Evolutionary conservation across 139 green algal species (phyloP).

Genomic region (Chlamydomonas asymmetrica): DNA sequence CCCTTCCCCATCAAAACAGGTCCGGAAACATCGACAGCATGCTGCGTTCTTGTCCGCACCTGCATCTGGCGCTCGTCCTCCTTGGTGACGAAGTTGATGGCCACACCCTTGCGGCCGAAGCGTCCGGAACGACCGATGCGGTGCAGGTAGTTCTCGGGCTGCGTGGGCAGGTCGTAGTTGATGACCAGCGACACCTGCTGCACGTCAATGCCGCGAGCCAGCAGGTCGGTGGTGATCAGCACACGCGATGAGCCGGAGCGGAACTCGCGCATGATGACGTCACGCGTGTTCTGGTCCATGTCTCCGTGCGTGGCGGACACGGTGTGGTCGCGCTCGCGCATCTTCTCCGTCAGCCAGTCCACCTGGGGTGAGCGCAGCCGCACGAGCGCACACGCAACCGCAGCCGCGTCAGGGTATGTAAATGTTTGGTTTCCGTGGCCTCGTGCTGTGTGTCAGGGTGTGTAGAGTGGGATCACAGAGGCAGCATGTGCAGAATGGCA

Average conservation of each 20-base stretch:
- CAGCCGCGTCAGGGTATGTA: too few species aligned
- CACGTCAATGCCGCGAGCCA: conserved; percentile 98
- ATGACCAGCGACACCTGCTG: conserved; percentile 99
- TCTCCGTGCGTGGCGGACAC: conserved; percentile 99
- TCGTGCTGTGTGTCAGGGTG: too few species aligned
- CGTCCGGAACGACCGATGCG: conserved; percentile 92
- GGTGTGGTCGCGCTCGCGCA: conserved; percentile 97
- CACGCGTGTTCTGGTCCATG: conserved; percentile 99
- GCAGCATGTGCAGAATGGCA: too few species aligned
- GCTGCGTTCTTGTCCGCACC: too few species aligned
- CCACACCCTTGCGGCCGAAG: conserved; percentile 98
- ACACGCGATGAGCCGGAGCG: conserved; percentile 97
- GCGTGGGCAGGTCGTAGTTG: conserved; percentile 99
- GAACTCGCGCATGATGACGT: conserved; percentile 99
- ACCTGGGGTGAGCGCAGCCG: conserved; percentile 72
- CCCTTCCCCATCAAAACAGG: too few species aligned
- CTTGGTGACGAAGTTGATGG: conserved; percentile 98
- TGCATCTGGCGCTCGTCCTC: conserved; percentile 95
- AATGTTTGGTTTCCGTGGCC: too few species aligned
- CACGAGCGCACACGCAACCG: too few species aligned
- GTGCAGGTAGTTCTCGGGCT: conserved; percentile 99
- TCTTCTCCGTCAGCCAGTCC: conserved; percentile 99
- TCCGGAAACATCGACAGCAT: too few species aligned
- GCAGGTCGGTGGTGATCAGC: conserved; percentile 99
- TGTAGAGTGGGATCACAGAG: too few species aligned